A percentile compares a stretch with the other conserved stretches of the same genome.
phyloP scores from a whole-genome alignment of 202 grass and related monocot species.

The Brachypodium distachyon region DNA sequence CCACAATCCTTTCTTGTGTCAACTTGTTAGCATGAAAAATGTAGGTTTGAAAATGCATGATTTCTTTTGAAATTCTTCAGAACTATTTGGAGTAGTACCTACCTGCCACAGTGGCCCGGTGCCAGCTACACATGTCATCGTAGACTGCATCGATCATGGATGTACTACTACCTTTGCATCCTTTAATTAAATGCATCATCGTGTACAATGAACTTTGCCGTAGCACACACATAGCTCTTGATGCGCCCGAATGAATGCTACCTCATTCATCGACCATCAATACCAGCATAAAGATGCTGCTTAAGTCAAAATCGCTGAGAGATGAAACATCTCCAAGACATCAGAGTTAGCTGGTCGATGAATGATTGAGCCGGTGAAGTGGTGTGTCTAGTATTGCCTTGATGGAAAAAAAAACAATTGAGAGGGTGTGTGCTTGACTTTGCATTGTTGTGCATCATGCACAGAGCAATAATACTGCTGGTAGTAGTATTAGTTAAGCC shows the following conservation, averaged over 20 bases:
- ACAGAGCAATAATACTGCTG: background rate
- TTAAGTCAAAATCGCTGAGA: background rate
- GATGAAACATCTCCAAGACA: background rate
- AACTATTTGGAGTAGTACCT: no score
- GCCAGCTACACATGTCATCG: background rate
- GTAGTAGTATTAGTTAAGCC: no score
- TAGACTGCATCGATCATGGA: no score
- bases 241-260: background rate
- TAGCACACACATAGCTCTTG: background rate
- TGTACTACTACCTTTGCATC: no score
- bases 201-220: background rate
- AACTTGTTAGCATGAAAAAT: no score
- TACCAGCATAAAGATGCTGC: background rate
- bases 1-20: no score
- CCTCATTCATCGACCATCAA: background rate
- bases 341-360: background rate
- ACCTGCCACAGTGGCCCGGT: no score
- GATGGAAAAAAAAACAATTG: conserved; percentile 7
- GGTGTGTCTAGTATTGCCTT: background rate
- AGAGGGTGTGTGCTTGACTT: background rate
- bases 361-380: background rate
- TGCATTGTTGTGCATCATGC: background rate
- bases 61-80: no score
- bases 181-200: background rate
- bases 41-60: no score